These are phyloP conservation scores for Candida vaughaniae DNA, from an alignment of 805 yeast species.

Conservation along the genomic window DNA sequence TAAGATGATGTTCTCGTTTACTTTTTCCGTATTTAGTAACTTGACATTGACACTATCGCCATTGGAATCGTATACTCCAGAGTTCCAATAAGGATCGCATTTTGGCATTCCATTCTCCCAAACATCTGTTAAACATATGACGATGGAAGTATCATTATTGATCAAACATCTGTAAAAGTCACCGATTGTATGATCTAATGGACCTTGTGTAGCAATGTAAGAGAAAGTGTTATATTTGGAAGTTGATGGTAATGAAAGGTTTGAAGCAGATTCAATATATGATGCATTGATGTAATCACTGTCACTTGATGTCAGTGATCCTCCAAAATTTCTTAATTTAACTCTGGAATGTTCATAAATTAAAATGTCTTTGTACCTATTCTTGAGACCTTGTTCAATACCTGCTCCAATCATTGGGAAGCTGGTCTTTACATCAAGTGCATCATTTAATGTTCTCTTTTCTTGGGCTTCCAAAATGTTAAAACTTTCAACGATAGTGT, in stretches of 20 bases:
- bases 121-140: slow-evolving; percentile 74
- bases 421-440: slow-evolving; percentile 21
- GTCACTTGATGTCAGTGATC: background rate
- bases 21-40: slow-evolving; percentile 19
- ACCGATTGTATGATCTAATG: slow-evolving; percentile 65
- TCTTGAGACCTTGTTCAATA: slow-evolving; percentile 76
- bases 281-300: slow-evolving; percentile 86
- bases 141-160: slow-evolving; percentile 60
- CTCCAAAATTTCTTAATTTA: slow-evolving; percentile 33
- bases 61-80: slow-evolving; percentile 48
- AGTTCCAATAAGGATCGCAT: slow-evolving; percentile 75
- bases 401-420: slow-evolving; percentile 62
- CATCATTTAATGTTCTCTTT: slow-evolving; percentile 55
- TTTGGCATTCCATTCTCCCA: slow-evolving; percentile 76
- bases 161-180: slow-evolving; percentile 84
- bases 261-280: slow-evolving; percentile 37
- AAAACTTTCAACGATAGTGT: slow-evolving; percentile 38
- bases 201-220: slow-evolving; percentile 88
- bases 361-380: slow-evolving; percentile 84
- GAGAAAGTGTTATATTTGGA: slow-evolving; percentile 13
- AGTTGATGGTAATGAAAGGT: background rate
- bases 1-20: slow-evolving; percentile 20
- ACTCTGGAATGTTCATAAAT: slow-evolving; percentile 88
- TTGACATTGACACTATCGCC: slow-evolving; percentile 22
- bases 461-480: slow-evolving; percentile 68